Conservation (phyloP, 805 yeast species). For the Candida awuae region DNA sequence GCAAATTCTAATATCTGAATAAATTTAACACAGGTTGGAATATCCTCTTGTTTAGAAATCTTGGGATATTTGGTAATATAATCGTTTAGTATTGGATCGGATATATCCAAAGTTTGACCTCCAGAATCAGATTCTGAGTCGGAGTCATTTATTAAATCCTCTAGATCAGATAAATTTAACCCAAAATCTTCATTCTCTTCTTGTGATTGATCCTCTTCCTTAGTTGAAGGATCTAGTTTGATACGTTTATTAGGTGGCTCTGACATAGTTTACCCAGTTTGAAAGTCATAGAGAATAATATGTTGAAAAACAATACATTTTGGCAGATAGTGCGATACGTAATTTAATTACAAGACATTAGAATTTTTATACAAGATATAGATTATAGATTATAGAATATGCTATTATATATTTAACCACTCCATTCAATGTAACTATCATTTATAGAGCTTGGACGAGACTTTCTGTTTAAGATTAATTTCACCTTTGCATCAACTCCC, state of each 20-base stretch:
- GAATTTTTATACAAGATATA: slow-evolving; percentile 11
- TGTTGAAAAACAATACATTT: too few relatives aligned
- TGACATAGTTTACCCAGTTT: not conserved
- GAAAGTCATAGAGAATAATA: too few relatives aligned
- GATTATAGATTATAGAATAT: too few relatives aligned
- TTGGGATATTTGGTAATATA: not conserved
- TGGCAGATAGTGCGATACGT: too few relatives aligned
- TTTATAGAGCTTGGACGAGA: slow-evolving; percentile 37
- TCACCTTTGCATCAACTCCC: slow-evolving; percentile 57
- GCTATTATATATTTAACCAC: slow-evolving; percentile 19
- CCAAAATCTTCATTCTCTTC: slow-evolving; percentile 7
- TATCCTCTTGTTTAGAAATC: not conserved
- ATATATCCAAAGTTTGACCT: not conserved
- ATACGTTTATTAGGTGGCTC: not conserved
- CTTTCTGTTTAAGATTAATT: slow-evolving; percentile 52
- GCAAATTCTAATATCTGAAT: slow-evolving; percentile 6
- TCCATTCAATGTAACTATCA: slow-evolving; percentile 41
- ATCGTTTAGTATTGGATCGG: not conserved
- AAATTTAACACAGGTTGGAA: not conserved
- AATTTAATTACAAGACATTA: too few relatives aligned
- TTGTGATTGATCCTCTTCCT: not conserved
- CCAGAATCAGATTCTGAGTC: not conserved
- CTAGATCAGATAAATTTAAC: slow-evolving; percentile 15
- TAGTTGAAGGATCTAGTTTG: not conserved
- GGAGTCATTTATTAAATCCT: slow-evolving; percentile 5